phyloP scores from a whole-genome alignment of 495 filamentous ascomycete genomes.

The Penicillium cinerascens region DNA sequence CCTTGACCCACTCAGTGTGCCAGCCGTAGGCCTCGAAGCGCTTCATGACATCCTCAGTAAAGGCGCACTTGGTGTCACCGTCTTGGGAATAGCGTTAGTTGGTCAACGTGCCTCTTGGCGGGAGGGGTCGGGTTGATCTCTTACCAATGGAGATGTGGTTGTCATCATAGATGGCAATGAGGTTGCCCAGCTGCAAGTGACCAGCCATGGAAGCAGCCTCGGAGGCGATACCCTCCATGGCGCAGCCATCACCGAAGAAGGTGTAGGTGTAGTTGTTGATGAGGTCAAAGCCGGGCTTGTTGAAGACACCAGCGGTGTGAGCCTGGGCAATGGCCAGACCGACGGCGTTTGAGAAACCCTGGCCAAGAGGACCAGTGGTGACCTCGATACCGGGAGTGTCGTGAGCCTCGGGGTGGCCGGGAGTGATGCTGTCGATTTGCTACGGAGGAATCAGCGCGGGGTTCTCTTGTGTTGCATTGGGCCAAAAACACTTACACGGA shows the following conservation, averaged over 20 bases:
- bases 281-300: constrained; percentile 92
- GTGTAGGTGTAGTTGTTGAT: constrained; percentile 94
- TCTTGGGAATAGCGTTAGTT: constrained; percentile 47
- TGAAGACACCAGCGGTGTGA: constrained; percentile 85
- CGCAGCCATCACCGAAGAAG: constrained; percentile 98
- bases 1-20: constrained; percentile 81
- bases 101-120: neutral
- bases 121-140: constrained; percentile 21
- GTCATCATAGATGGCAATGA: constrained; percentile 96
- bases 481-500: constrained; percentile 69
- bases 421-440: constrained; percentile 87
- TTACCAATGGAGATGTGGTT: constrained; percentile 93
- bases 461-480: neutral
- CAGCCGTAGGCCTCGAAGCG: constrained; percentile 98
- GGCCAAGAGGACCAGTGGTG: constrained; percentile 93
- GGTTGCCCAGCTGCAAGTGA: constrained; percentile 95
- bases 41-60: constrained; percentile 96
- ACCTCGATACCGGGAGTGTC: constrained; percentile 97
- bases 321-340: constrained; percentile 95
- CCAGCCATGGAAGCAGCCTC: constrained; percentile 92
- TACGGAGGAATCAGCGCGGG: constrained; percentile 25
- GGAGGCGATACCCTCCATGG: constrained; percentile 95
- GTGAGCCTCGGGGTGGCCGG: constrained; percentile 94
- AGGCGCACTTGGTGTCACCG: constrained; percentile 89
- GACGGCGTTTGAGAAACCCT: constrained; percentile 92